These are phyloP conservation scores for Diaporthe humulicola DNA, from an alignment of 2,329 filamentous ascomycete genomes.

Conservation along the genomic window DNA sequence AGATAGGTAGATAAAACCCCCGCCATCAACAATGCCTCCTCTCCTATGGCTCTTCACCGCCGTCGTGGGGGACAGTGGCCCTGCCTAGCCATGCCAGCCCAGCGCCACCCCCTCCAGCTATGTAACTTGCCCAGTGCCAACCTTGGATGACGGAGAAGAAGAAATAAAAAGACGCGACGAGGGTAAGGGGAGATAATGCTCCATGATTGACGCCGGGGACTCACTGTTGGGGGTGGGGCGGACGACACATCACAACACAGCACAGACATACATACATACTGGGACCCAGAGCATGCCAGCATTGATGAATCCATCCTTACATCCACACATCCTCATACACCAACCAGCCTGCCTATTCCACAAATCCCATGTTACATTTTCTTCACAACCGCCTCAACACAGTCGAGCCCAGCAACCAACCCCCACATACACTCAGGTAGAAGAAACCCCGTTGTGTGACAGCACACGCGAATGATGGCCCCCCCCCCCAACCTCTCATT, in stretches of 20 bases:
- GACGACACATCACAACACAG: constrained; percentile 12
- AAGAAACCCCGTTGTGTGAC: too few relatives aligned
- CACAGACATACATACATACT: not conserved
- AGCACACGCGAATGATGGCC: too few relatives aligned
- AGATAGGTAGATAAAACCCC: not conserved
- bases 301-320: not conserved
- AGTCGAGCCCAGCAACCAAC: not conserved
- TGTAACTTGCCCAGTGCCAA: constrained; percentile 11
- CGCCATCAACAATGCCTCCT: not conserved
- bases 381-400: not conserved
- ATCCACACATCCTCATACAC: not conserved
- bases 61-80: not conserved
- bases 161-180: not conserved
- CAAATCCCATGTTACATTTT: not conserved
- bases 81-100: too few relatives aligned
- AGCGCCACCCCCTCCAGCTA: not conserved
- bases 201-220: not conserved
- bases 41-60: constrained; percentile 1
- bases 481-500: not conserved
- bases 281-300: not conserved
- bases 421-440: too few relatives aligned
- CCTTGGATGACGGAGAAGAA: not conserved
- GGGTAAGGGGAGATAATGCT: constrained; percentile 1
- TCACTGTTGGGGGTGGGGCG: not conserved
- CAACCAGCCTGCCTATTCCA: not conserved